These are phyloP conservation scores for Ophiostoma ips DNA, from an alignment of 2,329 filamentous ascomycete species.

Conservation along the genomic window DNA sequence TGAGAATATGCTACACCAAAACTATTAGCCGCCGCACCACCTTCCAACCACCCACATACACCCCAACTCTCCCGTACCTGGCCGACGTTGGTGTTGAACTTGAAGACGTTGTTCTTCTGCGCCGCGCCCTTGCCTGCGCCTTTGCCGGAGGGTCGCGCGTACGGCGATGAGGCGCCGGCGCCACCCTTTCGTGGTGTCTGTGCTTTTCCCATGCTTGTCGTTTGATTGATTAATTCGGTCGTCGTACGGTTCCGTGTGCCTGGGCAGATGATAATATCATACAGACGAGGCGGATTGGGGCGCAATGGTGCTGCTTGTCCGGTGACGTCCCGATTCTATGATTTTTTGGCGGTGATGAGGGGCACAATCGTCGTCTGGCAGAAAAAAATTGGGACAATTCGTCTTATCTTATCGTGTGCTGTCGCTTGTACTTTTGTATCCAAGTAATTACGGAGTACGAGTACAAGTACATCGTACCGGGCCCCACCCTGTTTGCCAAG, in stretches of 20 bases:
- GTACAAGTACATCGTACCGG: too few relatives aligned
- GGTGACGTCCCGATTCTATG: background rate
- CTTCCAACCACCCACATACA: background rate
- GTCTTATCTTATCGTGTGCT: conserved; percentile 5
- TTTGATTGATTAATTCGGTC: background rate
- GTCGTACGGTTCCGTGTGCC: too few relatives aligned
- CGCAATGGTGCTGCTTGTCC: background rate
- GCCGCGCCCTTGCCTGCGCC: conserved; percentile 6
- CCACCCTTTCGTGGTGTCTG: conserved; percentile 24
- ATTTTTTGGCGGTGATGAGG: conserved; percentile 15
- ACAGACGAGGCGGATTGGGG: background rate
- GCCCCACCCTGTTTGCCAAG: too few relatives aligned
- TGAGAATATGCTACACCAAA: conserved; percentile 56
- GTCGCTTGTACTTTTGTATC: background rate
- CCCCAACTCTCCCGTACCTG: conserved; percentile 21
- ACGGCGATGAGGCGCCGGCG: conserved; percentile 20
- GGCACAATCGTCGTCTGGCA: conserved; percentile 11
- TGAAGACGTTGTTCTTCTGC: conserved; percentile 73
- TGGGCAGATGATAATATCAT: background rate
- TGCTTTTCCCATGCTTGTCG: conserved; percentile 26
- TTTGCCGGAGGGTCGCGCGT: conserved; percentile 16
- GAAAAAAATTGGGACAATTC: background rate
- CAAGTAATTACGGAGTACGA: too few relatives aligned
- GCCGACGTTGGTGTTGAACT: conserved; percentile 86
- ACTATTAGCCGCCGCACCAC: background rate